Conservation (phyloP, 2,329 filamentous ascomycete genomes). For the Nothophoma quercina region DNA sequence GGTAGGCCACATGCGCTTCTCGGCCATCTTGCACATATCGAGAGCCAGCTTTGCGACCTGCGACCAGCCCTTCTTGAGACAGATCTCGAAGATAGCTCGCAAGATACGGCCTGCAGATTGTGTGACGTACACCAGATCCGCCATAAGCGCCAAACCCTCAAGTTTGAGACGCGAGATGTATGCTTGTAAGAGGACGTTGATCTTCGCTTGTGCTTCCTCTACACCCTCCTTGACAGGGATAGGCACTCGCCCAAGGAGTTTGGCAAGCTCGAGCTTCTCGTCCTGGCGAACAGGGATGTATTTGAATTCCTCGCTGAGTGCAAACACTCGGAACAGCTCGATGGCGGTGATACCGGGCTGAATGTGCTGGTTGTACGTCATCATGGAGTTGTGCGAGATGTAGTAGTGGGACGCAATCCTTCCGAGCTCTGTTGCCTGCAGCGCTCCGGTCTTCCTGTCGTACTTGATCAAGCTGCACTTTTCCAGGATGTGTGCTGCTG, state of each 20-base stretch:
- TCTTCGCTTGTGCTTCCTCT: conserved; percentile 95
- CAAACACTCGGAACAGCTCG: conserved; percentile 95
- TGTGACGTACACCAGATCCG: conserved; percentile 97
- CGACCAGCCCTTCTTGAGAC: conserved; percentile 96
- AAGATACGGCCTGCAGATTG: conserved; percentile 97
- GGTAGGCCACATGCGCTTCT: conserved; percentile 99
- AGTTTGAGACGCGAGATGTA: conserved; percentile 95
- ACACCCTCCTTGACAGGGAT: conserved; percentile 98
- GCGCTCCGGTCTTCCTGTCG: conserved; percentile 87
- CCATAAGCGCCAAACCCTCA: conserved; percentile 94
- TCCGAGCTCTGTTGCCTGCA: conserved; percentile 92
- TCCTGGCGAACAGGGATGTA: conserved; percentile 98
- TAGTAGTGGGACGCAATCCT: conserved; percentile 98
- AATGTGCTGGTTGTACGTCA: conserved; percentile 94
- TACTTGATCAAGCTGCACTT: conserved; percentile 92
- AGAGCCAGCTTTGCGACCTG: conserved; percentile 90
- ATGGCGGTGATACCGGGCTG: conserved; percentile 93
- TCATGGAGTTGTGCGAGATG: conserved; percentile 95
- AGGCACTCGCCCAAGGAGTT: conserved; percentile 86
- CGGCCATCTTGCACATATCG: conserved; percentile 97
- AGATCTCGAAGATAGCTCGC: conserved; percentile 94
- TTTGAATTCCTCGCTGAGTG: conserved; percentile 97
- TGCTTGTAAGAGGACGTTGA: conserved; percentile 95
- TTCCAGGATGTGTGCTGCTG: conserved; percentile 85
- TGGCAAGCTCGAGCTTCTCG: conserved; percentile 94